Evolutionary conservation across 805 yeast species (phyloP).

Genomic region (Peterozyma xylosa): DNA sequence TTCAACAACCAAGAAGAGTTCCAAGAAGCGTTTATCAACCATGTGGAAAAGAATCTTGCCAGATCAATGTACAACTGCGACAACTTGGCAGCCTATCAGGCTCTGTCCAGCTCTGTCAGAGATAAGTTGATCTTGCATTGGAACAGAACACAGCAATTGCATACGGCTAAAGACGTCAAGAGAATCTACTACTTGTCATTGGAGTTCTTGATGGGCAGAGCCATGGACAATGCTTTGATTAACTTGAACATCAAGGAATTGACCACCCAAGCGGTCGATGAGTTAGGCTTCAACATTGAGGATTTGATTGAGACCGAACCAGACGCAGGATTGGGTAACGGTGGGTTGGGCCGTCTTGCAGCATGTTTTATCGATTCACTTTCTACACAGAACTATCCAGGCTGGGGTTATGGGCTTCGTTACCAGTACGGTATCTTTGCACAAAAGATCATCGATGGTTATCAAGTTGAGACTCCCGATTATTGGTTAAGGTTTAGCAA

Average conservation of each 20-base stretch:
- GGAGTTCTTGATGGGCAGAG: slow-evolving; percentile 92
- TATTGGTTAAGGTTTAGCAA: slow-evolving; percentile 85
- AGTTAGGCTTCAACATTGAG: slow-evolving; percentile 82
- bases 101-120: slow-evolving; percentile 70
- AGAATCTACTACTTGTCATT: slow-evolving; percentile 80
- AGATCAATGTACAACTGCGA: slow-evolving; percentile 90
- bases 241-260: slow-evolving; percentile 63
- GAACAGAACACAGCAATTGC: slow-evolving; percentile 90
- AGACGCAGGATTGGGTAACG: slow-evolving; percentile 93
- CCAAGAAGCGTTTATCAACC: slow-evolving; percentile 64
- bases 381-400: slow-evolving; percentile 79
- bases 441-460: slow-evolving; percentile 84
- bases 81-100: slow-evolving; percentile 86
- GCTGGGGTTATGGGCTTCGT: slow-evolving; percentile 95
- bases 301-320: slow-evolving; percentile 82
- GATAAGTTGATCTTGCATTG: slow-evolving; percentile 79
- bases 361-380: slow-evolving; percentile 91
- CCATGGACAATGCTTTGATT: slow-evolving; percentile 88
- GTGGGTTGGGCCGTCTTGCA: slow-evolving; percentile 91
- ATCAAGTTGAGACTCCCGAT: slow-evolving; percentile 92
- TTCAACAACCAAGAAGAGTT: slow-evolving; percentile 46
- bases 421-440: slow-evolving; percentile 92
- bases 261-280: slow-evolving; percentile 48
- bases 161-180: slow-evolving; percentile 76
- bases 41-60: slow-evolving; percentile 89